Evolutionary conservation across 1,139 yeast genomes (phyloP), one percentile per base, ranked within the genome.

Genomic region (Nakaseomyces kungkrabaensis): DNA sequence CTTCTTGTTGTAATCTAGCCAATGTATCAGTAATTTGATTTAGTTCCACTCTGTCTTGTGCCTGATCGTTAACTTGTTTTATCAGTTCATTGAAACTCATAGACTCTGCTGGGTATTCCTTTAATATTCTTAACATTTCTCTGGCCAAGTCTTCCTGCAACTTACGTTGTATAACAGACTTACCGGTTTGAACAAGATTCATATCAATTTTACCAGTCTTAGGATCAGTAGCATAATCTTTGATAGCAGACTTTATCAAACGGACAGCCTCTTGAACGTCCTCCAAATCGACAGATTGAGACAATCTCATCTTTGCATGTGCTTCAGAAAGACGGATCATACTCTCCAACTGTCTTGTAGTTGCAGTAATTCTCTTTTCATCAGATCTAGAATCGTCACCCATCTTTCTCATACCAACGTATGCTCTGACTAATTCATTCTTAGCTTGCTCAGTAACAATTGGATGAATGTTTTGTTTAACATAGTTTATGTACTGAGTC

Each of bases 161-260:
- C 60, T 83, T 79, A 65, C 97, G 76, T 67, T 90, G 96, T 4
- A 94, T 87, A 2, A 87, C 77, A 0, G 97, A 87, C 37, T 94
- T 89, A 51, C 98, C 98, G 0, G 97, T 92, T 70, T 90, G 97
- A 34, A 92, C 89, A 68, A 94, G 75, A 67, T 89, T 97, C 97
- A 92, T 89, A 66, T 94, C 98, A 58, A 92, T 92, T 62, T 92
- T 79, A 41, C 99, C 99, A 0, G 98, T 90, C 42, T 85, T 75
- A 33, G 97, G 98, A 70, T 92, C 99, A 7, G 97, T 92, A 13
- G 99, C 99, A 67, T 92, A 94, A 58, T 92, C 97, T 68, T 92
- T 92, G 57, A 92, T 87, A 25, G 99, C 99, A 9, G 95, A 78
- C 59, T 86, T 83, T 65, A 90, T 92, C 57, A 92, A 74, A 56